These are phyloP conservation scores for Skeletonema marinoi DNA, from an alignment of 108 stramenopile species.

Conservation along the genomic window DNA sequence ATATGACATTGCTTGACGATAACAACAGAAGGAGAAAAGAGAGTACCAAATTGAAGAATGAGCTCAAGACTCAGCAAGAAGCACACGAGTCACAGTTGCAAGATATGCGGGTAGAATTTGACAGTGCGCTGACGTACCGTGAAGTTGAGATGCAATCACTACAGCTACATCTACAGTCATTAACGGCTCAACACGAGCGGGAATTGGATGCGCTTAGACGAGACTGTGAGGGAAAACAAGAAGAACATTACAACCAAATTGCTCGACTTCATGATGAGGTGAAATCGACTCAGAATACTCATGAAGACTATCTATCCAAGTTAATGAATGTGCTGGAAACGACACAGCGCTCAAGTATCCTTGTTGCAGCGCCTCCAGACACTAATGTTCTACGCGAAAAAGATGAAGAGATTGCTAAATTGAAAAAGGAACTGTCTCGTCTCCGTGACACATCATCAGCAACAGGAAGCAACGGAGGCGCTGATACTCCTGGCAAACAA, in stretches of 20 bases:
- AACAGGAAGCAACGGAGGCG: background rate
- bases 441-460: background rate
- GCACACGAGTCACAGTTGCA: constrained; percentile 42
- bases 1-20: constrained; percentile 36
- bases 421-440: constrained; percentile 26
- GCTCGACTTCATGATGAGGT: constrained; percentile 63
- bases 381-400: constrained; percentile 27
- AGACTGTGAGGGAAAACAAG: constrained; percentile 44
- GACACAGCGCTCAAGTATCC: constrained; percentile 40
- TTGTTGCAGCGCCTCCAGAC: background rate
- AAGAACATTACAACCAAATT: constrained; percentile 47
- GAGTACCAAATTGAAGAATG: constrained; percentile 31
- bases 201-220: constrained; percentile 27
- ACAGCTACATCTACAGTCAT: constrained; percentile 12
- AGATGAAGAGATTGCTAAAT: constrained; percentile 36
- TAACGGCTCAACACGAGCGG: constrained; percentile 8
- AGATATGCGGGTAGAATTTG: constrained; percentile 47
- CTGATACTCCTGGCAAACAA: constrained; percentile 1
- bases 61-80: constrained; percentile 43
- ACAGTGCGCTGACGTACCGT: constrained; percentile 25
- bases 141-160: constrained; percentile 40
- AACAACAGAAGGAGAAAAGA: constrained; percentile 47
- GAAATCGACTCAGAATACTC: constrained; percentile 54
- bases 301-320: constrained; percentile 65
- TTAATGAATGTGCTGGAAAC: constrained; percentile 69